Base-by-base conservation (phyloP, 768 basidiomycete species). In the Phallus indusiatus region DNA sequence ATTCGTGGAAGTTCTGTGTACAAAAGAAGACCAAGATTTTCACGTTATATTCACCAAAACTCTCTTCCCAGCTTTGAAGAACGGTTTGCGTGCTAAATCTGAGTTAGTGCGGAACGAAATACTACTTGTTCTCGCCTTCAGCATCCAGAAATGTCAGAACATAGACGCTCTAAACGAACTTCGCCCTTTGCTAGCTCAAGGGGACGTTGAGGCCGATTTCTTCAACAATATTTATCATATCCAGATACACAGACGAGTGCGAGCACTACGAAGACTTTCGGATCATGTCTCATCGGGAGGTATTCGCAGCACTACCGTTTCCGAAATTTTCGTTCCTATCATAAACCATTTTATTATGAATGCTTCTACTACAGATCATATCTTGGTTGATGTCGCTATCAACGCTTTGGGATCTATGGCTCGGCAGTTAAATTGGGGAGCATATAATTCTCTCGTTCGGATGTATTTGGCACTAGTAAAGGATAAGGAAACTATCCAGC, bases 181-280 rank as follows among this genome's bases (percentile, higher is more conserved):
- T 83, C 81, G 75, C 21, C 78, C 84, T 11, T 72, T 98, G 7
- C 78, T 97, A 34, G 90, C 89, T 8, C 83, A 78, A 17, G 94
- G 91, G 1, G 94, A 98, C 67, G 86, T 89, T 53, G 95, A 99
- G 70, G 93, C 92, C 34, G 94, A 88, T 68, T 94, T 98, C 74
- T 98, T 99, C 80, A 86, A 86, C 76, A 99, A 99, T 70, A 83
- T 97, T 52, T 82, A 88, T 55, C 96, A 99, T 68, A 82, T 98
- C 48, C 96, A 99, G 71, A 74, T 87, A 2, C 94, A 97, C 70
- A 83, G 94, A 62, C 84, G 95, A 21, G 84, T 85, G 1, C 75
- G 95, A 60, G 94, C 95, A 2, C 76, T 96, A 28, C 81, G 89
- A 14, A 78, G 92, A n/a, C 80, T 97, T 18, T 83, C 82, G 5